Evolutionary conservation across 1,284 basidiomycete genomes (phyloP).

Genomic region (Malassezia brasiliensis): DNA sequence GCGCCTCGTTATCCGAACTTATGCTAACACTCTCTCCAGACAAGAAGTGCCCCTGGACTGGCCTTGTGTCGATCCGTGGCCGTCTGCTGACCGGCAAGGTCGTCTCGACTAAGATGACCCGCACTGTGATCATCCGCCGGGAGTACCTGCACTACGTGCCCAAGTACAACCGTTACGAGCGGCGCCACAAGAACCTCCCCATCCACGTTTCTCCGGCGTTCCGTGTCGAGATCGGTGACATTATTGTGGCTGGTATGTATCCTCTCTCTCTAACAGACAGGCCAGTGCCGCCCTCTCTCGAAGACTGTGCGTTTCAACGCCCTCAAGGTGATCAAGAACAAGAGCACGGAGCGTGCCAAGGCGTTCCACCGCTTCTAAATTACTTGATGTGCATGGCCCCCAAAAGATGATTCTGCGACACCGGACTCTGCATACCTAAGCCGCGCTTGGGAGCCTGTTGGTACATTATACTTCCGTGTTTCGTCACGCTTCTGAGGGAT

Average conservation of each 20-base stretch:
- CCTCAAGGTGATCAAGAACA: constrained; percentile 62
- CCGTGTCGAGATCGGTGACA: constrained; percentile 72
- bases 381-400: constrained; percentile 6
- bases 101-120: constrained; percentile 98
- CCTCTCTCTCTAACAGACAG: constrained; percentile 12
- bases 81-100: constrained; percentile 97
- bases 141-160: constrained; percentile 95
- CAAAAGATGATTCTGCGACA: constrained; percentile 11
- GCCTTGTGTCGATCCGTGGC: constrained; percentile 74
- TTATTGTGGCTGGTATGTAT: constrained; percentile 68
- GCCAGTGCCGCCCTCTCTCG: constrained; percentile 97
- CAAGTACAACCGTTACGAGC: constrained; percentile 68
- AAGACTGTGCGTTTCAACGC: constrained; percentile 99
- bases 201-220: constrained; percentile 96
- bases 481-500: background rate
- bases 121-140: constrained; percentile 93
- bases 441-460: background rate
- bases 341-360: constrained; percentile 55
- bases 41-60: constrained; percentile 98
- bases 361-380: constrained; percentile 85
- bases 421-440: background rate
- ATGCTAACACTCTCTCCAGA: constrained; percentile 54
- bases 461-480: constrained; percentile 2
- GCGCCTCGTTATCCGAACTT: constrained; percentile 5
- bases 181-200: constrained; percentile 86